Evolutionary conservation across 2,329 filamentous ascomycete genomes (phyloP).

Genomic region (Epichloe typhina): DNA sequence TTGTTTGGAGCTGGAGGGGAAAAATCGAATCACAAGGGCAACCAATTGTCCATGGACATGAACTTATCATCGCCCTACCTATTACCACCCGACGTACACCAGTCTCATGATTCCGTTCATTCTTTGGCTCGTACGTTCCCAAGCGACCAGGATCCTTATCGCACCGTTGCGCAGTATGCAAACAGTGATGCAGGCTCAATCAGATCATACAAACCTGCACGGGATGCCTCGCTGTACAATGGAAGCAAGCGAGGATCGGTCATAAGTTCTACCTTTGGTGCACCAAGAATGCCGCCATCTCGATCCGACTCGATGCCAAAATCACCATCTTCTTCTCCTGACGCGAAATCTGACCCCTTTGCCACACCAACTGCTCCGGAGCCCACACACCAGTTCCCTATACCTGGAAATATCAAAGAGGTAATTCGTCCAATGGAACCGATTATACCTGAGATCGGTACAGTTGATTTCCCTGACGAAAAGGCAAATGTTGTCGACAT

Average conservation of each 20-base stretch:
- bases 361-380: conserved; percentile 20
- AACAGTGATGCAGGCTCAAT: conserved; percentile 43
- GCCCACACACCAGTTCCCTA: conserved; percentile 12
- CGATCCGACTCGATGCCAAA: conserved; percentile 32
- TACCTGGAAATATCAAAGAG: conserved; percentile 11
- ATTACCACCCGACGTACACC: conserved; percentile 68
- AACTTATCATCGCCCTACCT: conserved; percentile 76
- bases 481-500: conserved; percentile 11
- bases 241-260: conserved; percentile 23
- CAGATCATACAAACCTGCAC: conserved; percentile 33
- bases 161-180: conserved; percentile 45
- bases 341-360: conserved; percentile 23
- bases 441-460: conserved; percentile 27
- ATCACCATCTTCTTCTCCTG: conserved; percentile 17
- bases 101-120: conserved; percentile 74
- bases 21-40: conserved; percentile 33
- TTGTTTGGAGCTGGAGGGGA: conserved; percentile 43
- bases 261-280: conserved; percentile 11
- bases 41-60: conserved; percentile 59
- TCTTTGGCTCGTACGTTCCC: conserved; percentile 68
- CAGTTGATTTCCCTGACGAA: conserved; percentile 19
- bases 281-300: conserved; percentile 17
- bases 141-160: conserved; percentile 74
- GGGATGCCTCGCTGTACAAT: conserved; percentile 33
- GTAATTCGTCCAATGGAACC: conserved; percentile 19